Conservation (phyloP, 1,284 basidiomycete genomes). For the Ganoderma multipileum region DNA sequence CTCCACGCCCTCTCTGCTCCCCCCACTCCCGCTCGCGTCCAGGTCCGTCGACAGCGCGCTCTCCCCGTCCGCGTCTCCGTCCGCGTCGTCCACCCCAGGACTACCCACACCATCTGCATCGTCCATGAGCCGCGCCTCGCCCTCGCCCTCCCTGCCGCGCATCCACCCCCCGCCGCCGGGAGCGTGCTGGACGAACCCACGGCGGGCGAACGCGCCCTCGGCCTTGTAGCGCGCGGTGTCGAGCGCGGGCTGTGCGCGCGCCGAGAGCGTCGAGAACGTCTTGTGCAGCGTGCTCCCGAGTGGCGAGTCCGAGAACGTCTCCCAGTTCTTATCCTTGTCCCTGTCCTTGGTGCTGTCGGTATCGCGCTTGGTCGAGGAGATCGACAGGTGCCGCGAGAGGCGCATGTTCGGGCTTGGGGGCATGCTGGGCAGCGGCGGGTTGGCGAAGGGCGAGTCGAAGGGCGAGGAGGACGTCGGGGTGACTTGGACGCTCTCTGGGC, state of each 20-base stretch:
- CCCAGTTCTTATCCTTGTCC: constrained; percentile 22
- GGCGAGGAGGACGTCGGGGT: constrained; percentile 34
- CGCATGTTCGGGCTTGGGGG: constrained; percentile 12
- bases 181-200: constrained; percentile 57
- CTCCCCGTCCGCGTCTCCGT: constrained; percentile 10
- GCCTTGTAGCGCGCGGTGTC: constrained; percentile 70
- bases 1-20: constrained; percentile 27
- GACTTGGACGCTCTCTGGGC: constrained; percentile 72
- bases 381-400: constrained; percentile 48
- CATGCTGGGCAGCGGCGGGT: constrained; percentile 15
- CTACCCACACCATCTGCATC: constrained; percentile 24
- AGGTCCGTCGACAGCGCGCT: constrained; percentile 33
- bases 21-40: constrained; percentile 23
- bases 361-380: constrained; percentile 31
- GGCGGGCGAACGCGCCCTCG: constrained; percentile 65
- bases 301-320: constrained; percentile 35
- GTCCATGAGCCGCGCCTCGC: constrained; percentile 38
- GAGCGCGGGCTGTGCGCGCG: constrained; percentile 53
- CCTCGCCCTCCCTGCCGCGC: constrained; percentile 36
- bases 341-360: constrained; percentile 21
- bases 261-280: constrained; percentile 54
- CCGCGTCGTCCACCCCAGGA: constrained; percentile 1
- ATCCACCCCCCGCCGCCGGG: constrained; percentile 12
- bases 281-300: constrained; percentile 50
- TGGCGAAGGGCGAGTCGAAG: constrained; percentile 27